Evolutionary conservation across 2,329 filamentous ascomycete genomes (phyloP).

Genomic region (Eutypella sp.): DNA sequence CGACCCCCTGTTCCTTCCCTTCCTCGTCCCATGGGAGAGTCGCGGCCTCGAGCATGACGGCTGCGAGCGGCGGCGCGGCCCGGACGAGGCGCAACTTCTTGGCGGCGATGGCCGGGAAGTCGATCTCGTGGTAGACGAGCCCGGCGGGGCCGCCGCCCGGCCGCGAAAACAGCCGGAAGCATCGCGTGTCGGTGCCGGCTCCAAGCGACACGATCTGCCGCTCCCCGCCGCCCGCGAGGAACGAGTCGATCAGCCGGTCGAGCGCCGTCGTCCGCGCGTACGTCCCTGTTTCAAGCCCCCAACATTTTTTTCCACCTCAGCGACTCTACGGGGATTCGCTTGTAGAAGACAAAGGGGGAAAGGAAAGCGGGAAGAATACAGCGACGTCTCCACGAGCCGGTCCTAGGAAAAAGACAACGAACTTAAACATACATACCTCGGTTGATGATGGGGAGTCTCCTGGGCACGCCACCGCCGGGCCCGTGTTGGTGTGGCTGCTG

Average conservation of each 20-base stretch:
- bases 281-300: constrained; percentile 75
- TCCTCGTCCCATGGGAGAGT: not conserved
- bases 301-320: constrained; percentile 16
- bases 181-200: constrained; percentile 88
- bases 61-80: constrained; percentile 37
- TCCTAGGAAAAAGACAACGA: no score
- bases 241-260: constrained; percentile 68
- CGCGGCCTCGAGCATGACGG: constrained; percentile 32
- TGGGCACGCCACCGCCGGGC: constrained; percentile 36
- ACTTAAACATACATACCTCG: constrained; percentile 61
- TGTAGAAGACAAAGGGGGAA: not conserved
- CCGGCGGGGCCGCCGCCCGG: constrained; percentile 20
- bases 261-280: constrained; percentile 84
- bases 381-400: no score
- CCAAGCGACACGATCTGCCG: constrained; percentile 88
- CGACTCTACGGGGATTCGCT: constrained; percentile 9
- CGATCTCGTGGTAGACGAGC: constrained; percentile 84
- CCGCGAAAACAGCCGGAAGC: constrained; percentile 64
- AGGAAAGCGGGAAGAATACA: not conserved
- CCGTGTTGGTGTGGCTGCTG: constrained; percentile 24
- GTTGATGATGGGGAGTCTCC: constrained; percentile 88
- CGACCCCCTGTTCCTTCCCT: constrained; percentile 1
- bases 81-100: constrained; percentile 57
- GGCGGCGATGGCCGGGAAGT: constrained; percentile 72
- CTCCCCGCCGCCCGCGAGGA: constrained; percentile 46